These are phyloP conservation scores for Salvia hispanica DNA, from an alignment of 257 asterid genomes.

Conservation along the genomic window DNA sequence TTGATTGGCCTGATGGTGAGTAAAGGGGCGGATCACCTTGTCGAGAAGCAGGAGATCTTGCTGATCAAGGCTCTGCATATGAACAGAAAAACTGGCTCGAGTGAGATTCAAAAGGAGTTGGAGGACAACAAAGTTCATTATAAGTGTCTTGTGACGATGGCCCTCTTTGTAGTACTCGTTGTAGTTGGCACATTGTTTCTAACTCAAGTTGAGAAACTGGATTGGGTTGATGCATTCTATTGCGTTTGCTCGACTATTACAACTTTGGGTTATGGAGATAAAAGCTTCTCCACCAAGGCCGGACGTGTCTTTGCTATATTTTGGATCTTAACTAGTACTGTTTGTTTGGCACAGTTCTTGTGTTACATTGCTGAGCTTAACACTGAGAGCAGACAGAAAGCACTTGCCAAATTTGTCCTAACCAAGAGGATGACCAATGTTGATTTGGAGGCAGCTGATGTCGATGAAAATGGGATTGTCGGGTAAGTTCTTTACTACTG, in stretches of 20 bases:
- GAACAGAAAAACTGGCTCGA: constrained; percentile 40
- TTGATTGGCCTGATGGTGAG: no score
- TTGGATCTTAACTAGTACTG: constrained; percentile 80
- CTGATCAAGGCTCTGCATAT: constrained; percentile 58
- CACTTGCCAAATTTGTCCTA: constrained; percentile 57
- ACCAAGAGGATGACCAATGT: constrained; percentile 61
- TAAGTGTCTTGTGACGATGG: constrained; percentile 50
- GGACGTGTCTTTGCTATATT: constrained; percentile 84
- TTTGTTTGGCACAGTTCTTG: constrained; percentile 75
- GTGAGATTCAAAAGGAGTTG: constrained; percentile 55
- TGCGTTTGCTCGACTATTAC: constrained; percentile 85
- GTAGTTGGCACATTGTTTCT: constrained; percentile 60
- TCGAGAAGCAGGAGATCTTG: no score
- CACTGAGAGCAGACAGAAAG: constrained; percentile 70
- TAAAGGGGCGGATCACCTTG: no score
- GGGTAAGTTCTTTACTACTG: constrained; percentile 48
- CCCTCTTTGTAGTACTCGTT: constrained; percentile 50
- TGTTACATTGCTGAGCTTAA: constrained; percentile 72
- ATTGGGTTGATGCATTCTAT: constrained; percentile 68
- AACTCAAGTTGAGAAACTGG: constrained; percentile 58
- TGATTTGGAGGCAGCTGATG: constrained; percentile 90
- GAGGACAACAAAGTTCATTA: constrained; percentile 59
- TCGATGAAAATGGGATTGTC: constrained; percentile 69
- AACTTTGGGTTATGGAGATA: constrained; percentile 93
- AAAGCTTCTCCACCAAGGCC: constrained; percentile 75